phyloP scores from a whole-genome alignment of 306 rosid genomes.

The Rosa multiflora region DNA sequence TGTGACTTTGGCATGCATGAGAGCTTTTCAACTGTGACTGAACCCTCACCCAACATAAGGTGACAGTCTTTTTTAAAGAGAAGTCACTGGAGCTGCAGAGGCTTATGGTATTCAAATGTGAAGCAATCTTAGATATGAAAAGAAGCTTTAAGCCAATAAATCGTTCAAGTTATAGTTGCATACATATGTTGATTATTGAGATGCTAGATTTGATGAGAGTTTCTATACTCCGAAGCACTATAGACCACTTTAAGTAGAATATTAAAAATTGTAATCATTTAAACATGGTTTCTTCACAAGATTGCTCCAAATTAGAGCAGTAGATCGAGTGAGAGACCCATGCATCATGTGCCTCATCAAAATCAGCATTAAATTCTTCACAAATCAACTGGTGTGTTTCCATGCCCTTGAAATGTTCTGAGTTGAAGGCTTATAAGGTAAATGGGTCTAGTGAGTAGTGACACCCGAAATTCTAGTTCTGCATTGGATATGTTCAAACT shows the following conservation, averaged over 20 bases:
- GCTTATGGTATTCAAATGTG: neutral
- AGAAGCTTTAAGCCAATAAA: no score
- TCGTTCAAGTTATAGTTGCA: no score
- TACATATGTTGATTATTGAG: neutral
- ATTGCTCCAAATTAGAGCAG: neutral
- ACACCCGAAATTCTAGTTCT: neutral
- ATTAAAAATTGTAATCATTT: no score
- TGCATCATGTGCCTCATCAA: neutral
- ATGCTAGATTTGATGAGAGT: neutral
- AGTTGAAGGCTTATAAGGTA: neutral
- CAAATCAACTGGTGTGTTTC: neutral
- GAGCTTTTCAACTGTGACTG: no score
- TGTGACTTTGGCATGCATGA: no score
- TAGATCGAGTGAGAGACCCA: neutral
- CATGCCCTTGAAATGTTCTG: neutral
- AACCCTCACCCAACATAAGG: neutral
- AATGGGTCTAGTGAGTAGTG: neutral
- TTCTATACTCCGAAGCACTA: neutral
- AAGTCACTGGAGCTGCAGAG: neutral
- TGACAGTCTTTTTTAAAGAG: neutral
- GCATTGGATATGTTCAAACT: conserved; percentile 15
- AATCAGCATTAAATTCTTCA: neutral
- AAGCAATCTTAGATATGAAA: no score
- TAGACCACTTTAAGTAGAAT: no score
- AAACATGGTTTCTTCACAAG: neutral